Evolutionary conservation across 1,139 yeast species (phyloP), one percentile per base, ranked within the genome.

Genomic region (Hanseniaspora gamundiae): DNA sequence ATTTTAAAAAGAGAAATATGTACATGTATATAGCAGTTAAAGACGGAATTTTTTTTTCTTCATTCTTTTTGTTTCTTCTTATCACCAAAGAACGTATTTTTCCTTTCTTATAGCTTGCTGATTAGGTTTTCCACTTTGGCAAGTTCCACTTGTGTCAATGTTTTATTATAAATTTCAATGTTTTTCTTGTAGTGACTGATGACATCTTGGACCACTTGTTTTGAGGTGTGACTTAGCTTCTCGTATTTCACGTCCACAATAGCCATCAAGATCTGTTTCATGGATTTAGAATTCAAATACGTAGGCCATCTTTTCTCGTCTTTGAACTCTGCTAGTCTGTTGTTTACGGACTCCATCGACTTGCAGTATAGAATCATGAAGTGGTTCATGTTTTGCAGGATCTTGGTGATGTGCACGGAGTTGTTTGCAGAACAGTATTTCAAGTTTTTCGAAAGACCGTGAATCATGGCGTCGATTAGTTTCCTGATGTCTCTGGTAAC

Each of bases 101-200:
- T n/a, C n/a, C n/a, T n/a, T n/a, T n/a, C n/a, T n/a, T 4, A 14
- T 10, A 33, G 22, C 14, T 33, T 33, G 17, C 10, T 17, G 22
- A 33, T 33, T n/a, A 33, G 16, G 22, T 33, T 33, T 33, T 33
- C 36, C n/a, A 33, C 21, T 33, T 33, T 33, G 36, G 36, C 24
- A 10, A 17, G n/a, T 33, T 33, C 36, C 9, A 33, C 36, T 5
- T 14, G 16, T 2, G 36, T 33, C 36, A 33, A 17, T 4, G 17
- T 33, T 33, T 16, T 16, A 13, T 33, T 19, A 22, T 17, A 33
- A 19, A 33, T 17, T 7, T 33, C 22, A 17, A 17, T 19, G n/a
- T 17, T 10, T 17, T 33, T 13, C 10, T 17, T 33, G 36, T 33
- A 33, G 36, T 33, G 36, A n/a, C 9, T 19, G 36, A 19, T 19